Evolutionary conservation across 306 rosid genomes (phyloP).

Genomic region (Vachellia collinsii): DNA sequence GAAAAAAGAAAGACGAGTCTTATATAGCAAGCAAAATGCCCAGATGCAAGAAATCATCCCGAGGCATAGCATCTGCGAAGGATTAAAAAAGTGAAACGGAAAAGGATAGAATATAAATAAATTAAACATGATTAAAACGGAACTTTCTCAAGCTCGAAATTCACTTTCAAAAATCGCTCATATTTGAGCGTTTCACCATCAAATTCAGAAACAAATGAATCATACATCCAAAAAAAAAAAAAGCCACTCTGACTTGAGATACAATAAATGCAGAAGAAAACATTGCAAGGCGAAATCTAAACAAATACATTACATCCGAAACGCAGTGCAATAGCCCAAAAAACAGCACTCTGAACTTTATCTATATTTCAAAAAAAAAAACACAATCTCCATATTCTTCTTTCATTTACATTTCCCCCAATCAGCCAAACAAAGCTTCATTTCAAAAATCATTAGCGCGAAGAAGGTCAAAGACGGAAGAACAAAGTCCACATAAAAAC

Average conservation of each 20-base stretch:
- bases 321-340: conserved; percentile 14
- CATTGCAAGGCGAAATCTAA: conserved; percentile 5
- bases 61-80: conserved; percentile 1
- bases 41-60: conserved; percentile 6
- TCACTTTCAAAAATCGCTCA: background rate
- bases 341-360: background rate
- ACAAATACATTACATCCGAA: conserved; percentile 14
- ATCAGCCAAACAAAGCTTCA: conserved; percentile 39
- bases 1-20: background rate
- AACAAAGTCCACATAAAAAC: background rate
- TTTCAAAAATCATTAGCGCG: background rate
- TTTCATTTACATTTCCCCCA: conserved; percentile 10
- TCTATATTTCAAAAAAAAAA: background rate
- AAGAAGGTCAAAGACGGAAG: background rate
- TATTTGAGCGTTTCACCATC: conserved; percentile 8
- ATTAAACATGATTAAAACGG: background rate
- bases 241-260: background rate
- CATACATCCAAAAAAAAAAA: background rate
- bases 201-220: conserved; percentile 11
- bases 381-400: background rate
- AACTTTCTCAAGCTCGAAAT: background rate
- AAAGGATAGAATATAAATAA: background rate
- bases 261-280: background rate
- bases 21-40: background rate
- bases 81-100: background rate